Percentiles rank a stretch among this genome's conserved stretches.
Evolutionary conservation across 495 filamentous ascomycete species (phyloP).

Genomic region (Penicillium tannophilum): DNA sequence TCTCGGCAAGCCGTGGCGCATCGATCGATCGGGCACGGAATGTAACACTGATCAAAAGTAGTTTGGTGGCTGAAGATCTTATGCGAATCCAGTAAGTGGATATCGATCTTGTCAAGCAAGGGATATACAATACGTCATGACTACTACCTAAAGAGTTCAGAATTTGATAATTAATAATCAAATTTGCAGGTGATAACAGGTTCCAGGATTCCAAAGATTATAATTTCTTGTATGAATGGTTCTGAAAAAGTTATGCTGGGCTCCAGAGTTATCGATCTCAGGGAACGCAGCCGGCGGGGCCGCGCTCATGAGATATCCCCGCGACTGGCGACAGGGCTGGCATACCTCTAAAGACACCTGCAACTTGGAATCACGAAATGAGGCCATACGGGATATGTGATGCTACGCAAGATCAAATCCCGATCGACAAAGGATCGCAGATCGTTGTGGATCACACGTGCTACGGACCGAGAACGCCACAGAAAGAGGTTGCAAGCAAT

Average conservation of each 20-base stretch:
- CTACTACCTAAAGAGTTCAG: slow-evolving; percentile 4
- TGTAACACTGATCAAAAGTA: slow-evolving; percentile 8
- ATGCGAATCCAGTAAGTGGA: background rate
- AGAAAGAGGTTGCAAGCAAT: background rate
- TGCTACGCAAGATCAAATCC: no score
- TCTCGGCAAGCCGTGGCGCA: background rate
- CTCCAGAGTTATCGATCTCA: background rate
- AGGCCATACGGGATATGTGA: no score
- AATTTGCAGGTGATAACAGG: background rate
- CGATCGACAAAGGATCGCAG: slow-evolving; percentile 15
- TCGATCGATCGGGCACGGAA: slow-evolving; percentile 6
- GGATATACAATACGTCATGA: slow-evolving; percentile 25
- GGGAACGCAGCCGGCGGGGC: background rate
- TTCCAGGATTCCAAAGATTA: background rate
- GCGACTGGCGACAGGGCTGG: background rate
- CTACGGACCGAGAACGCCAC: slow-evolving; percentile 12
- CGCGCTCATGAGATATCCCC: background rate
- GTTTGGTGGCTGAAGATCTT: background rate
- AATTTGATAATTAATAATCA: background rate
- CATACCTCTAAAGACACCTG: background rate
- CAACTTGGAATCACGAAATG: background rate
- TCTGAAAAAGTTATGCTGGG: background rate
- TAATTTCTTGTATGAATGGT: background rate
- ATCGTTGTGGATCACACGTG: slow-evolving; percentile 13
- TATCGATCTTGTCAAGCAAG: slow-evolving; percentile 15